A percentile compares a stretch with the other conserved stretches of the same genome.
These are phyloP conservation scores for Xerocomus spinulosus DNA, from an alignment of 768 basidiomycete species.

Conservation along the genomic window DNA sequence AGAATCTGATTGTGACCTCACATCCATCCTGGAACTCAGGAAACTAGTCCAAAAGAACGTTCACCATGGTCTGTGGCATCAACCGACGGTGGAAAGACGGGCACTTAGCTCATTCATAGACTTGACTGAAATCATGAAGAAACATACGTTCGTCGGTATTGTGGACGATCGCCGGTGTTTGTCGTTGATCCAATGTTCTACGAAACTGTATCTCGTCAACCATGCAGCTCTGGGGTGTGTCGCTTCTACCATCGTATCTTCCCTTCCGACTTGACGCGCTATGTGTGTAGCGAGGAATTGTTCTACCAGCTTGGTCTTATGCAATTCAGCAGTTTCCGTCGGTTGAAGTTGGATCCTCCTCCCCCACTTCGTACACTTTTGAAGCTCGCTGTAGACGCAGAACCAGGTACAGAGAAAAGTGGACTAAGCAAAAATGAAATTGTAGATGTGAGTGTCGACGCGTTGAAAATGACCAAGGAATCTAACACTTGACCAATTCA, in stretches of 20 bases:
- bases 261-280: neutral
- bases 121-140: constrained; percentile 75
- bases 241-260: neutral
- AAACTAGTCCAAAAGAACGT: constrained; percentile 51
- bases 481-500: constrained; percentile 24
- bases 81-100: neutral
- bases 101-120: constrained; percentile 39
- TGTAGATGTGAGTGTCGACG: constrained; percentile 57
- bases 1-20: constrained; percentile 72
- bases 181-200: constrained; percentile 82
- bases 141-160: constrained; percentile 90
- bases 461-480: neutral
- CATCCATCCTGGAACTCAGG: constrained; percentile 68
- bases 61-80: constrained; percentile 57
- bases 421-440: constrained; percentile 58
- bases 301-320: constrained; percentile 92
- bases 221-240: constrained; percentile 80
- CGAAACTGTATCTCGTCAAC: constrained; percentile 86
- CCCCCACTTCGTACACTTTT: constrained; percentile 69
- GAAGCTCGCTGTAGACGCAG: constrained; percentile 71
- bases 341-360: constrained; percentile 78
- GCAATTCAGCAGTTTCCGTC: constrained; percentile 82
- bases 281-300: constrained; percentile 68
- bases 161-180: constrained; percentile 71
- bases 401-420: constrained; percentile 47